A percentile compares a stretch with the other conserved stretches of the same genome.
phyloP scores from a whole-genome alignment of 176 grass and related monocot genomes.

The Musa itinerans region DNA sequence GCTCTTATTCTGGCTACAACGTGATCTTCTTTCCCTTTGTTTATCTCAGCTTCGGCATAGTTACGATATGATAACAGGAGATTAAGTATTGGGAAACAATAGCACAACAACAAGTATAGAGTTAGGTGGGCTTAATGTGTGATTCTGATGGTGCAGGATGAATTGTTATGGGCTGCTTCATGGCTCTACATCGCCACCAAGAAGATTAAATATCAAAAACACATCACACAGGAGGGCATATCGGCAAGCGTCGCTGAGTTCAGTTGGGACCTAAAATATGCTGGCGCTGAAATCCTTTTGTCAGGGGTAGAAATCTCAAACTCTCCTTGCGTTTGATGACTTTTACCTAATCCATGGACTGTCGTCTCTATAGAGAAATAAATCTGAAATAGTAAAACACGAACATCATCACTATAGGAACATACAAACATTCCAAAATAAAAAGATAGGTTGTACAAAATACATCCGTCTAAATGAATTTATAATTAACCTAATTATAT shows the following conservation, averaged over 20 bases:
- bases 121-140: not conserved
- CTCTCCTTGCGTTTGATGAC: not conserved
- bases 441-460: no score
- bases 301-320: constrained; percentile 22
- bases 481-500: no score
- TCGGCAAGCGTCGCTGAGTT: constrained; percentile 83
- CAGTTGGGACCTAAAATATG: constrained; percentile 96
- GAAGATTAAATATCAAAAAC: constrained; percentile 48
- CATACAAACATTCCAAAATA: no score
- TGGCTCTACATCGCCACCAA: constrained; percentile 78
- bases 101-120: not conserved
- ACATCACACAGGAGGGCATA: constrained; percentile 58
- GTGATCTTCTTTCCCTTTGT: constrained; percentile 22
- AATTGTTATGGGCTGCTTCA: constrained; percentile 84
- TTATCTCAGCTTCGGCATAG: no score
- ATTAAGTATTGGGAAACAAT: no score
- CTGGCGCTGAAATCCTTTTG: constrained; percentile 76
- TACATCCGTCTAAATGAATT: no score
- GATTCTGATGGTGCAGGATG: constrained; percentile 41
- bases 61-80: not conserved
- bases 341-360: no score
- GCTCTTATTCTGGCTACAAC: constrained; percentile 89
- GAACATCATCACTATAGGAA: no score
- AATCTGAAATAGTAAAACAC: no score
- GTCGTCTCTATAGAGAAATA: no score